Base-by-base conservation (phyloP, 2,329 filamentous ascomycete genomes). In the Apiospora pterosperma region DNA sequence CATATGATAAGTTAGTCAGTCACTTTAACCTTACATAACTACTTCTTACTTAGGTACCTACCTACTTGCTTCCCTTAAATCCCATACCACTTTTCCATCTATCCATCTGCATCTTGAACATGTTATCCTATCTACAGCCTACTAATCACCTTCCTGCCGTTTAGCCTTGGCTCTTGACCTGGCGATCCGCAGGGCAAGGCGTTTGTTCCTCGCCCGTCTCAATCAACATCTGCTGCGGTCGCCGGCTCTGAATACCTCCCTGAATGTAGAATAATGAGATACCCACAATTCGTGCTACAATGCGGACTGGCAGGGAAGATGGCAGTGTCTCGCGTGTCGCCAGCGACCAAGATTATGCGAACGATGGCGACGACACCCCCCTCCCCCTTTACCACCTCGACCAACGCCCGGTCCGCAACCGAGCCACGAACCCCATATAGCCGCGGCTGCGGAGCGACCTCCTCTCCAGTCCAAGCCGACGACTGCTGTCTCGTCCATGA, bases 401-500 rank as follows among this genome's bases (percentile, higher is more conserved):
- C 81, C 81, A 38, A 19, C 16, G 28, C 34, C 48, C 4, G 52
- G 28, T 19, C 36, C 21, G 38, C 64, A 59, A 69, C 75, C 25
- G 77, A 76, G 31, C 78, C 73, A 62, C 67, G 74, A 52, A 69
- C 76, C 44, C 63, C 44, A 34, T 34, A 34, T 21, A 34, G 42
- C 62, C 55, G 34, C 48, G 21, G 10, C 63, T 62, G 62, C 69
- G 64, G 77, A 78, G 69, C 77, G 77, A 67, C 78, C 76, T 41
- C 70, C 71, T 2, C 73, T 82, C 63, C 82, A 81, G 68, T 88
- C 90, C 1, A 88, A 88, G 65, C 88, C 95, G 59, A 97, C 94
- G 4, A 97, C 93, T 0, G 93, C 93, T 11, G 74, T 98, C 16
- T 95, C 93, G 0, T 85, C 92, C 19, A 85, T 93, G 67, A 93